A percentile compares a stretch with the other conserved stretches of the same genome.
Evolutionary conservation across 495 filamentous ascomycete species (phyloP).

Genomic region (Bathelium albidoporum): DNA sequence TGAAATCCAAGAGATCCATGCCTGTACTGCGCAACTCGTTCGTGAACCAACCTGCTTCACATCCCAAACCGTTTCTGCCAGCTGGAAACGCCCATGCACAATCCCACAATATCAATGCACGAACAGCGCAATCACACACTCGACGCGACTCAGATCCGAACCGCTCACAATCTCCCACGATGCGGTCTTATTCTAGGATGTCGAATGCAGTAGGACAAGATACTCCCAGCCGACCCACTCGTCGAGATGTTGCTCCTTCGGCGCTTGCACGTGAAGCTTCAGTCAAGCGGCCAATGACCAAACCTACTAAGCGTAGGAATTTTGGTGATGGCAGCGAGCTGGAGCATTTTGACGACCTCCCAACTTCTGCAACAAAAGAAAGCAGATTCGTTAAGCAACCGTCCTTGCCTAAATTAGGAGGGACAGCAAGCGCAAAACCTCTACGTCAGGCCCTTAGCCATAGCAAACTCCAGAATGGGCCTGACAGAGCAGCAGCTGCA

Average conservation of each 20-base stretch:
- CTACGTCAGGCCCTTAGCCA: conserved; percentile 5
- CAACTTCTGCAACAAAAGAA: conserved; percentile 74
- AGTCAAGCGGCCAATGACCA: conserved; percentile 56
- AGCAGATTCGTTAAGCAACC: conserved; percentile 75
- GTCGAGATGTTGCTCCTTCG: conserved; percentile 30
- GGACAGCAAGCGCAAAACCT: not conserved
- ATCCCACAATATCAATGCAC: conserved; percentile 59
- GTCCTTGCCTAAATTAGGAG: conserved; percentile 32
- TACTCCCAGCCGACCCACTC: conserved; percentile 28
- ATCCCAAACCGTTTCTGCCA: conserved; percentile 66
- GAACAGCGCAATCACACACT: conserved; percentile 39
- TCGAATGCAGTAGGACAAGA: conserved; percentile 40
- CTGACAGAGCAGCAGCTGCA: conserved; percentile 20
- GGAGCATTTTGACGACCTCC: conserved; percentile 88
- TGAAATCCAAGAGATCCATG: conserved; percentile 80
- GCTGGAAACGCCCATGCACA: conserved; percentile 61
- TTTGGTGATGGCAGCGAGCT: conserved; percentile 91
- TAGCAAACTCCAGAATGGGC: conserved; percentile 7
- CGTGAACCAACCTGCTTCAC: conserved; percentile 29
- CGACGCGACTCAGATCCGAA: conserved; percentile 60
- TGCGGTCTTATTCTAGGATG: conserved; percentile 40
- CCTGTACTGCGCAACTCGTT: conserved; percentile 57
- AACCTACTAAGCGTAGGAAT: conserved; percentile 57
- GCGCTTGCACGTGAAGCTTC: conserved; percentile 45
- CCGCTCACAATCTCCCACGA: conserved; percentile 43